A percentile compares a stretch with the other conserved stretches of the same genome.
Conservation (phyloP, 2,329 filamentous ascomycete species). For the Monosporascus sp. region DNA sequence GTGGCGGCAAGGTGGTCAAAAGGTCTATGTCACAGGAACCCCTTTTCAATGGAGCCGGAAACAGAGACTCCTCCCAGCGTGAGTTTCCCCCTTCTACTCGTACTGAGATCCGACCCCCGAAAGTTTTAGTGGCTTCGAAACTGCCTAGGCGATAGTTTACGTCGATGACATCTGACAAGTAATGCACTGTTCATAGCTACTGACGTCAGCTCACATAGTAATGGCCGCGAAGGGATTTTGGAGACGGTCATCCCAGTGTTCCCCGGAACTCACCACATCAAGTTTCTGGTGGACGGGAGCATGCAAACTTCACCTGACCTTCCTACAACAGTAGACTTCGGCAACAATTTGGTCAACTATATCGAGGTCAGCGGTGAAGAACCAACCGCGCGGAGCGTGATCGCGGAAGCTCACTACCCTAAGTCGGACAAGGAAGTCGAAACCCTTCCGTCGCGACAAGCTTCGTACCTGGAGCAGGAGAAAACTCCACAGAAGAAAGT, state of each 20-base stretch:
- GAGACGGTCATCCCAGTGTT: conserved; percentile 76
- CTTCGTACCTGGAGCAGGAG: conserved; percentile 36
- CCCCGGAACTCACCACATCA: conserved; percentile 92
- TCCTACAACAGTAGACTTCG: conserved; percentile 94
- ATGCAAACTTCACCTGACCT: conserved; percentile 85
- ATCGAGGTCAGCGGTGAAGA: conserved; percentile 74
- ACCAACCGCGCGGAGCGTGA: conserved; percentile 20
- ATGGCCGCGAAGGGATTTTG: conserved; percentile 58
- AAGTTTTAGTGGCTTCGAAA: conserved; percentile 5
- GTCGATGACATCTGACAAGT: neutral
- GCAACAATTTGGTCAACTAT: conserved; percentile 97
- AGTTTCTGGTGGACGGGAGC: conserved; percentile 90
- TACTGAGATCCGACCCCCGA: conserved; percentile 8
- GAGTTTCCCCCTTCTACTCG: conserved; percentile 38
- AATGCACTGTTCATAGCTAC: conserved; percentile 7
- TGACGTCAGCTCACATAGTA: conserved; percentile 29
- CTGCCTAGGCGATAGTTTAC: neutral
- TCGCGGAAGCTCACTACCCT: conserved; percentile 24
- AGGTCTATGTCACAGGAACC: conserved; percentile 93
- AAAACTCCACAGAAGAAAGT: conserved; percentile 49
- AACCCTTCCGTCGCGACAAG: conserved; percentile 26
- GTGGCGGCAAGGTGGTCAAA: conserved; percentile 79
- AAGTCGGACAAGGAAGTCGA: conserved; percentile 23
- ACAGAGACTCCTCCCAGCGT: conserved; percentile 81
- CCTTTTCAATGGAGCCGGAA: conserved; percentile 98